These are phyloP conservation scores for Amoebophrya sp. DNA, from an alignment of 169 alveolate species.

Conservation along the genomic window DNA sequence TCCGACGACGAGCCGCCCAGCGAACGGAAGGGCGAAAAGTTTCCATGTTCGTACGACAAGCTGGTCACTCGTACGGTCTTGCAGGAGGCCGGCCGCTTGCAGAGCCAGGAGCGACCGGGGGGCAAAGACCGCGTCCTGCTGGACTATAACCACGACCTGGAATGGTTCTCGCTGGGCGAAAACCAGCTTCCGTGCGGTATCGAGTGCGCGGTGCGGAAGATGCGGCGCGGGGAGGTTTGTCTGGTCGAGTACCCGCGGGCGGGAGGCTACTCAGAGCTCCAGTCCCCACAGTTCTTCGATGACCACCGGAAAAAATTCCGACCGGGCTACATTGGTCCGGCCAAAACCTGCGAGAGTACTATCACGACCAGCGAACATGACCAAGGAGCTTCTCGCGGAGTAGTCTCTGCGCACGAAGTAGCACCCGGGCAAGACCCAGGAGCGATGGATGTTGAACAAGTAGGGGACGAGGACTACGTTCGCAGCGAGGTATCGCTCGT, in stretches of 20 bases:
- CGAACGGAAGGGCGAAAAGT: not conserved
- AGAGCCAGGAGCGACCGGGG: not conserved
- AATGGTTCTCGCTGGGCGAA: not conserved
- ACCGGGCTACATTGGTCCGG: too few species aligned
- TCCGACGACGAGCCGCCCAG: not conserved
- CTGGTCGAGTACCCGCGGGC: not conserved
- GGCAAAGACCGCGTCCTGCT: not conserved
- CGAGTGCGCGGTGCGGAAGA: not conserved
- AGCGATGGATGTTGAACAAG: too few species aligned
- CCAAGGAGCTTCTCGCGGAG: too few species aligned
- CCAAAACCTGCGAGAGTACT: too few species aligned
- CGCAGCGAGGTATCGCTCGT: too few species aligned
- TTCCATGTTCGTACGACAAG: not conserved
- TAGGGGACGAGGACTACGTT: too few species aligned
- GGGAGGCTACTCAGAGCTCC: not conserved
- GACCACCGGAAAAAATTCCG: too few species aligned
- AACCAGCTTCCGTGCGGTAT: not conserved
- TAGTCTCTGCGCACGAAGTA: too few species aligned
- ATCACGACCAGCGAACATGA: too few species aligned
- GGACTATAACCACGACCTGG: not conserved
- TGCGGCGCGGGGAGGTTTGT: not conserved
- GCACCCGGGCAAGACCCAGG: too few species aligned
- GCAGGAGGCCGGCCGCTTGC: not conserved
- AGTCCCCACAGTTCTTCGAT: too few species aligned
- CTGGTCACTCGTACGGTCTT: not conserved